These are phyloP conservation scores for Dipteronia dyeriana DNA, from an alignment of 345 rosid genomes.

Conservation along the genomic window DNA sequence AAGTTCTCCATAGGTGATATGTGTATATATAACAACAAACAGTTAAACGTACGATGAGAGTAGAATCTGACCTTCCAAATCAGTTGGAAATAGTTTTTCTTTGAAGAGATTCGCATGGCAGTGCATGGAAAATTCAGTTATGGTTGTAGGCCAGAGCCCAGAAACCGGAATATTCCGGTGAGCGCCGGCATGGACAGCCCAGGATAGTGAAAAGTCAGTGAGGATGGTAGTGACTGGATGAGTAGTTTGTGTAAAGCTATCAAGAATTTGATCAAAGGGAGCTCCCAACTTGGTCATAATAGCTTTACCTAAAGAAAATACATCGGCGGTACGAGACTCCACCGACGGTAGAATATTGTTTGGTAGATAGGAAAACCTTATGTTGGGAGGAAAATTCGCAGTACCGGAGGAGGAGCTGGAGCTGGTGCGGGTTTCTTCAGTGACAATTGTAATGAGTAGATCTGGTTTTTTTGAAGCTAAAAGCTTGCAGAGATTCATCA, in stretches of 20 bases:
- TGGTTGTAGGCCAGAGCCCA: slow-evolving; percentile 20
- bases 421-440: slow-evolving; percentile 1
- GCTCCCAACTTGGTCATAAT: slow-evolving; percentile 15
- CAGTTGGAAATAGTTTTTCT: not conserved
- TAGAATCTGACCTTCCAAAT: not conserved
- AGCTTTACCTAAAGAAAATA: not conserved
- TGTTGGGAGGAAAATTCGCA: not conserved
- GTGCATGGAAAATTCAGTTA: not conserved
- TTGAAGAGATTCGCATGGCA: not conserved
- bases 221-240: slow-evolving; percentile 26
- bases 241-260: not conserved
- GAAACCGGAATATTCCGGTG: slow-evolving; percentile 40
- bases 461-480: not conserved
- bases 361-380: slow-evolving; percentile 2
- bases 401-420: not conserved
- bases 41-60: not conserved
- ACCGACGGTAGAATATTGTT: slow-evolving; percentile 11
- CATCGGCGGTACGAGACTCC: not conserved
- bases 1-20: too few species aligned
- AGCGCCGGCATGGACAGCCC: slow-evolving; percentile 24
- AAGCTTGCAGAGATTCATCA: slow-evolving; percentile 20
- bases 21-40: not conserved
- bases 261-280: slow-evolving; percentile 11
- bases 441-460: slow-evolving; percentile 8
- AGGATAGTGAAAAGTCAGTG: slow-evolving; percentile 26